Conservation (phyloP, 306 rosid genomes). For the Sechiopsis laciniata region DNA sequence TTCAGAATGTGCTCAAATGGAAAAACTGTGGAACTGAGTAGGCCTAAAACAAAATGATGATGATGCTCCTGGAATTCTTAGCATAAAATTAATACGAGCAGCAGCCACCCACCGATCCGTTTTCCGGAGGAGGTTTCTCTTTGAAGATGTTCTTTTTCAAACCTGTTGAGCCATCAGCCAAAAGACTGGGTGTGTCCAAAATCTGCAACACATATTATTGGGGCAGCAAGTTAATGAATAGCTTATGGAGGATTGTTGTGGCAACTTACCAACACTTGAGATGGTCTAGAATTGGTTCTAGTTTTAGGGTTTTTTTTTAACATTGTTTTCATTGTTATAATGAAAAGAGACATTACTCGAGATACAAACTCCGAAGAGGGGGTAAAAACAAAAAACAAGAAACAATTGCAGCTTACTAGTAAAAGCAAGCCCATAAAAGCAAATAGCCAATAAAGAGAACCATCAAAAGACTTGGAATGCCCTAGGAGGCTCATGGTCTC, state of each 20-base stretch:
- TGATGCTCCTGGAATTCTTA: neutral
- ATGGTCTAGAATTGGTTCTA: neutral
- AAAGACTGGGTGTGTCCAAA: slow-evolving; percentile 86
- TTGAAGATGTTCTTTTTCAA: slow-evolving; percentile 72
- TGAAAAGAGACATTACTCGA: too few species aligned
- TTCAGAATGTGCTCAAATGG: slow-evolving; percentile 9
- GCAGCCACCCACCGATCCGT: slow-evolving; percentile 59
- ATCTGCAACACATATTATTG: slow-evolving; percentile 40
- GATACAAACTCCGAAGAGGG: too few species aligned
- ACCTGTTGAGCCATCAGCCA: slow-evolving; percentile 84
- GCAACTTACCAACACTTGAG: neutral
- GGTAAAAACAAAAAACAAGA: too few species aligned
- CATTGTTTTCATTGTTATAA: neutral
- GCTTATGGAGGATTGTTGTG: neutral
- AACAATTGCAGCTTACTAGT: too few species aligned
- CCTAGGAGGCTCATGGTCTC: neutral
- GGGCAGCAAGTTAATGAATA: neutral
- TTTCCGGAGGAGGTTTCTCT: slow-evolving; percentile 50
- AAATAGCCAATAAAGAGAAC: too few species aligned
- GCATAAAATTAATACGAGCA: slow-evolving; percentile 43
- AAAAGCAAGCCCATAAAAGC: too few species aligned
- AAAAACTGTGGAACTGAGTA: neutral
- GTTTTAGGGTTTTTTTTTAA: too few species aligned
- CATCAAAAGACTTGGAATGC: too few species aligned
- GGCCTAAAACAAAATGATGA: slow-evolving; percentile 5